Evolutionary conservation across 352 stramenopile species (phyloP), one percentile per base, ranked within the genome.

Genomic region (Phytophthora pinifolia): DNA sequence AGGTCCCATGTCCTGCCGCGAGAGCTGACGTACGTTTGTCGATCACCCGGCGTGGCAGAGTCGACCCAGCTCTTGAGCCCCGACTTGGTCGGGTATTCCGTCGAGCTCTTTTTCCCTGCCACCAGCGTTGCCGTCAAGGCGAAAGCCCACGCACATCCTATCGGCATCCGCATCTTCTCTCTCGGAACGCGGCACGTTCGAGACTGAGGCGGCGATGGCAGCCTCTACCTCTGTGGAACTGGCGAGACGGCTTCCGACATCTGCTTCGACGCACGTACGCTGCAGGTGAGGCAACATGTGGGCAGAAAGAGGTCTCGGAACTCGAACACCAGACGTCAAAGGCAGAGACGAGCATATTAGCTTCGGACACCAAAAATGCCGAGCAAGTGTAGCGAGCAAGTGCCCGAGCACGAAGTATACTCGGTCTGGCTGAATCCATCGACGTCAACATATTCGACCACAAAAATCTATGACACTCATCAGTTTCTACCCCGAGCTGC

Each of bases 1-100:
- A 96, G 62, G 9, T 89, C 36, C 73, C 77, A 89, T 25, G 22
- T 44, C 4, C 58, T 34, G 8, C 77, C 80, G 1, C 76, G 73
- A 5, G 79, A 89, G 1, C 51, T 77, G 4, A 50, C 68, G 55
- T 84, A 86, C 15, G 22, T 46, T 18, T 68, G 68, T 1, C 42
- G 44, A 14, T 74, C 55, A 1, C 25, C 3, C 1, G 76, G 74
- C 1, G 81, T 91, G 33, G 74, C 72, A 0, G 77, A 72, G 59
- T 91, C 78, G 13, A 89, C 65, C 81, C 81, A 89, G 0, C n/a
- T 51, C 4, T 18, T 46, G 7, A 77, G 44, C 0, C 67, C 64
- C 0, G 67, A 76, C 45, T 74, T 74, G 43, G 65, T 64, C 36
- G 67, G 54, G 46, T 75, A 72, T 27, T 70, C 65, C 6, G 15